These are phyloP conservation scores for Magnusiomyces paraingens DNA, from an alignment of 1,139 yeast species.

Conservation along the genomic window DNA sequence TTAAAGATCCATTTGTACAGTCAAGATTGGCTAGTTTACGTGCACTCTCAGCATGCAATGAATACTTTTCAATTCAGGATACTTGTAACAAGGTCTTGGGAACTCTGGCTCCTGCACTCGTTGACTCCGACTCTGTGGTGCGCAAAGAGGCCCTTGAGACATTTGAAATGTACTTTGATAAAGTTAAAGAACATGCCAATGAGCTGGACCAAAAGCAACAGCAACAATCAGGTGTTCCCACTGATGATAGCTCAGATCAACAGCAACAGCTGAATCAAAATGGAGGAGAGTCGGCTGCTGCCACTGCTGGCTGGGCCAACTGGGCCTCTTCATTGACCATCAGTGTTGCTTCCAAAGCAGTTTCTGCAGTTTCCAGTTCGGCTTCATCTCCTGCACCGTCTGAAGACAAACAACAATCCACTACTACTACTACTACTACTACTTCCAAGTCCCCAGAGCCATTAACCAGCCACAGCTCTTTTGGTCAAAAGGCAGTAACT, in stretches of 20 bases:
- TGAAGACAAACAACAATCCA: background rate
- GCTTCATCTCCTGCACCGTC: background rate
- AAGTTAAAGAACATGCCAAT: slow-evolving; percentile 58
- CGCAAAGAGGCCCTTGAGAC: slow-evolving; percentile 64
- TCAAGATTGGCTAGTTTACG: slow-evolving; percentile 72
- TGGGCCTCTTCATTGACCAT: slow-evolving; percentile 4
- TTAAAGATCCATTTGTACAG: slow-evolving; percentile 73
- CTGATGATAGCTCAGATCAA: no score
- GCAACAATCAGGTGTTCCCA: no score
- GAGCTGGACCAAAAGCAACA: slow-evolving; percentile 11
- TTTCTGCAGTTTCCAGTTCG: background rate
- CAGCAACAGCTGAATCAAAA: background rate
- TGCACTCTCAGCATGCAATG: slow-evolving; percentile 62
- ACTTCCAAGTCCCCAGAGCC: background rate
- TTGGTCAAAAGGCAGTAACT: slow-evolving; percentile 1
- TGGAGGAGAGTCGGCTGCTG: background rate
- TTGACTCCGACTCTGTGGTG: slow-evolving; percentile 68
- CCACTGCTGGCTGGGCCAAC: background rate
- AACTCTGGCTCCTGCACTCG: slow-evolving; percentile 73
- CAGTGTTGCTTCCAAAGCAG: background rate
- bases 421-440: slow-evolving; percentile 6
- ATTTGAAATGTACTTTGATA: slow-evolving; percentile 56
- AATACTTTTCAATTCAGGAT: slow-evolving; percentile 64
- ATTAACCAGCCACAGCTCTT: background rate
- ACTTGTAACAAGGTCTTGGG: slow-evolving; percentile 81